Evolutionary conservation across 192 early-diverging fungal genomes (phyloP), one percentile per base, ranked within the genome.

Genomic region (Gaertneriomyces semiglobifer): DNA sequence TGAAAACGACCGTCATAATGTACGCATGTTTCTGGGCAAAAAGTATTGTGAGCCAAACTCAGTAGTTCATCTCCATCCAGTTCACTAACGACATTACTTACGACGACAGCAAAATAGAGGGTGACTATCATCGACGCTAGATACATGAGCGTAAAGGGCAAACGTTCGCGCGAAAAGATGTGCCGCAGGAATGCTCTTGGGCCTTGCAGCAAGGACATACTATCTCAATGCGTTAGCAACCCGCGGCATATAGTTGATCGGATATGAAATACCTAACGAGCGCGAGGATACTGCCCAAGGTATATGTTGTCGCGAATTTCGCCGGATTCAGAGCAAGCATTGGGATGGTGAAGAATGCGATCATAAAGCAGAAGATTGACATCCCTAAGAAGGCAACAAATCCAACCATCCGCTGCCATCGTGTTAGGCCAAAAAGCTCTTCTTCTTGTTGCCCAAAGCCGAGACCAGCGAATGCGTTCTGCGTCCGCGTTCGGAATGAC

Each of bases 91-190:
- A 33, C 25, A 33, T 33, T 33, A 38, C 83, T 81, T 86, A 90
- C 87, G 48, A 83, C 83, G 38, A 94, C 60, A 25, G 91, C 88
- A 70, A 89, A 89, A 61, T 90, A 96, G 59, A 98, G 80, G 2
- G 93, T 95, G 53, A 92, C 74, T 39, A 80, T 72, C 81, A 98
- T 88, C 25, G 90, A 90, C 20, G 86, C 88, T 47, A 96, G 72
- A 66, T 96, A 96, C 7, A 84, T 73, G 14, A 73, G 59, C 1
- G 92, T 93, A 63, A 95, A 96, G 20, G 91, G 83, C 41, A 94
- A 58, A 43, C 96, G 81, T 48, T 92, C 89, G 53, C 70, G 71
- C 14, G 90, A 90, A 40, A 92, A 74, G 74, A 95, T 78, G 62
- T 94, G 92, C 62, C 82, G 79, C 43, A 92, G 57, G 70, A 95